Conservation (phyloP, 2,329 filamentous ascomycete genomes). For the Penicillium sp. region DNA sequence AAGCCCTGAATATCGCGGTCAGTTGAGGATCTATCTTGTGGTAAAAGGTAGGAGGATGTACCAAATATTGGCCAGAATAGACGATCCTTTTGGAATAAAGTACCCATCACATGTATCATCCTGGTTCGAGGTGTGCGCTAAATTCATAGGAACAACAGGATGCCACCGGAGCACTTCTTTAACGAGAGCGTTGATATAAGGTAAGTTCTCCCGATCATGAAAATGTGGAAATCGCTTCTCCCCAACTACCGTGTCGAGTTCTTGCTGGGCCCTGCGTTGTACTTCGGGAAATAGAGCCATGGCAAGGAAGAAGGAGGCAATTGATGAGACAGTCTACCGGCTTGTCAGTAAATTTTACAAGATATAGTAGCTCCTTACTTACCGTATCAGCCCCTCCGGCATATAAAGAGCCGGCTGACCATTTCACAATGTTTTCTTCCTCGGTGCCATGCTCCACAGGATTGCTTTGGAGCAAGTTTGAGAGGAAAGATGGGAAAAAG, state of each 20-base stretch:
- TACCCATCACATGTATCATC: slow-evolving; percentile 1
- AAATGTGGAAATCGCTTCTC: slow-evolving; percentile 32
- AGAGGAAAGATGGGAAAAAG: slow-evolving; percentile 43
- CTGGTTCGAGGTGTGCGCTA: background rate
- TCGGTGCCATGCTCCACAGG: slow-evolving; percentile 23
- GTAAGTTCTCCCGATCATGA: slow-evolving; percentile 35
- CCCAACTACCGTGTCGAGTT: slow-evolving; percentile 40
- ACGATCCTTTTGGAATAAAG: slow-evolving; percentile 37
- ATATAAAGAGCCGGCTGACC: slow-evolving; percentile 44
- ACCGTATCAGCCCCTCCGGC: slow-evolving; percentile 46
- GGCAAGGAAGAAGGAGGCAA: slow-evolving; percentile 50
- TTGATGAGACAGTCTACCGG: slow-evolving; percentile 41
- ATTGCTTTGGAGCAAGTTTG: slow-evolving; percentile 39
- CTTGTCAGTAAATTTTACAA: background rate
- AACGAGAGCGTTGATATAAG: slow-evolving; percentile 1
- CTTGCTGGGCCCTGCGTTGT: slow-evolving; percentile 49
- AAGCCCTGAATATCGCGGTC: slow-evolving; percentile 33
- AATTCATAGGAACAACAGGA: background rate
- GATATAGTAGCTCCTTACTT: background rate
- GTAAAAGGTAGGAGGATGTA: slow-evolving; percentile 13
- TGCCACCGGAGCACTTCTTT: slow-evolving; percentile 4
- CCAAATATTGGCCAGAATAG: slow-evolving; percentile 41
- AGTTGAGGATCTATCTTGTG: background rate
- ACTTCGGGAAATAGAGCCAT: slow-evolving; percentile 53
- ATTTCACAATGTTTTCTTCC: slow-evolving; percentile 33